phyloP scores from a whole-genome alignment of 108 stramenopile genomes.

The Hondaea fermentalgiana region DNA sequence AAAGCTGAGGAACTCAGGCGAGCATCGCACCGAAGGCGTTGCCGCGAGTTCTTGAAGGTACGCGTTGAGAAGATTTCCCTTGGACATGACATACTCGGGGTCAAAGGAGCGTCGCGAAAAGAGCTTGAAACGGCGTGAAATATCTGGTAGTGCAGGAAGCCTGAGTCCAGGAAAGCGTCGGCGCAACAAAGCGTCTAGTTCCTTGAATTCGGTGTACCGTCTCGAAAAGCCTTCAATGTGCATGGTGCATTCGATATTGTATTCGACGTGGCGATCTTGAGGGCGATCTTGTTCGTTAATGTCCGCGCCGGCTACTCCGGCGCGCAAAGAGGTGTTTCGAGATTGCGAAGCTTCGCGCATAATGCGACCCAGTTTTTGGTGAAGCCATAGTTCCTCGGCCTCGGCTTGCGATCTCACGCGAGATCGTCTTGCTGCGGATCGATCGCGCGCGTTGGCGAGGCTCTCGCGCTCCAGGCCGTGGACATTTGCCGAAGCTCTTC shows the following conservation, averaged over 20 bases:
- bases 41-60: background rate
- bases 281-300: background rate
- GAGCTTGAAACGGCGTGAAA: background rate
- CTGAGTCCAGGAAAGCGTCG: background rate
- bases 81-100: background rate
- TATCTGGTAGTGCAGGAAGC: background rate
- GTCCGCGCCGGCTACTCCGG: background rate
- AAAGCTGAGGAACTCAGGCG: background rate
- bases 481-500: too few species aligned
- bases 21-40: background rate
- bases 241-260: background rate
- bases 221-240: background rate
- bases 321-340: background rate
- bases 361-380: background rate
- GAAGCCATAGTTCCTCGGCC: background rate
- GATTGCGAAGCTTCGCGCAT: background rate
- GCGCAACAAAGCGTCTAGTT: background rate
- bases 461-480: background rate
- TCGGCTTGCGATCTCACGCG: background rate
- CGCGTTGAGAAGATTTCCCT: background rate
- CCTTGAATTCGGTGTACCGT: constrained; percentile 9
- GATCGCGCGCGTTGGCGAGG: background rate
- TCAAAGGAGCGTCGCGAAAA: background rate
- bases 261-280: background rate
- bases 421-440: background rate